These are phyloP conservation scores for Bipolaris sorokiniana DNA, from an alignment of 2,329 filamentous ascomycete species.

Conservation along the genomic window DNA sequence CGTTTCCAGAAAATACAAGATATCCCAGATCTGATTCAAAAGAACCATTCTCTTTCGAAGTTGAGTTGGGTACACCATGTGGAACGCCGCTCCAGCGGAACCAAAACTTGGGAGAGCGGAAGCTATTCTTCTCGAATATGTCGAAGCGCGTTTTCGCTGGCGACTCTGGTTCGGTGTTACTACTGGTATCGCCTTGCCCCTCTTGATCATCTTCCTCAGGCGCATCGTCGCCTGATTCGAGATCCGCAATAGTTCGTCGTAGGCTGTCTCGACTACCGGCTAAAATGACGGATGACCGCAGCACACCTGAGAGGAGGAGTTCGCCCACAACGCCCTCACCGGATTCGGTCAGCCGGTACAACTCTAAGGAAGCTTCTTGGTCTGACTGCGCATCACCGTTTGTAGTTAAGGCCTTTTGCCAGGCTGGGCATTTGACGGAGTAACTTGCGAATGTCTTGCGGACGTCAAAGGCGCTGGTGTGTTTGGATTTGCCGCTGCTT, in stretches of 20 bases:
- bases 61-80: neutral
- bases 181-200: neutral
- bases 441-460: constrained; percentile 34
- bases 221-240: constrained; percentile 11
- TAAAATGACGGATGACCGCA: constrained; percentile 24
- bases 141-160: constrained; percentile 22
- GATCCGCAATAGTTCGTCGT: constrained; percentile 7
- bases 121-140: constrained; percentile 36
- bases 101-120: constrained; percentile 38
- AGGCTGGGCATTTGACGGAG: constrained; percentile 28
- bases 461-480: constrained; percentile 26
- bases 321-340: constrained; percentile 30
- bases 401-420: constrained; percentile 17
- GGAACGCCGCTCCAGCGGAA: constrained; percentile 29
- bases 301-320: constrained; percentile 21
- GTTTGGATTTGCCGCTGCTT: constrained; percentile 19
- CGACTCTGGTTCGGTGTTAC: constrained; percentile 6
- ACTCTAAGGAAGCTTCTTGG: constrained; percentile 20
- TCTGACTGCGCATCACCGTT: constrained; percentile 3
- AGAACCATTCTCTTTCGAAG: neutral
- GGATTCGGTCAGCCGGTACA: constrained; percentile 28
- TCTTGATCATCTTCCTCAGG: neutral
- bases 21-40: constrained; percentile 27
- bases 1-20: constrained; percentile 28
- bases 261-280: constrained; percentile 29